Evolutionary conservation across 164 flowering plant genomes (phyloP).

Genomic region (Chimonanthus praecox): DNA sequence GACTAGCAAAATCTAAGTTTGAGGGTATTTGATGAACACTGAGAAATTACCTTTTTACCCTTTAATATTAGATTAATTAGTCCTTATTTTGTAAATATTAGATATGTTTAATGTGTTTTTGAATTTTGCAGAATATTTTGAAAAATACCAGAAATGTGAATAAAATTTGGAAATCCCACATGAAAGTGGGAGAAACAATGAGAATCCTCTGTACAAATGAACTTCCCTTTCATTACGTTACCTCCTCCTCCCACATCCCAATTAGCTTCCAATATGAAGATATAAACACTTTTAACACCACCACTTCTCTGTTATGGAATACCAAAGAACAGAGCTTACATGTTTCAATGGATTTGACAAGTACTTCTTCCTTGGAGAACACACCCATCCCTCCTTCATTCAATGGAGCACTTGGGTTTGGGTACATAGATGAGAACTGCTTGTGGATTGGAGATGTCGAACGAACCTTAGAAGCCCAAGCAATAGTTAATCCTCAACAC

Average conservation of each 20-base stretch:
- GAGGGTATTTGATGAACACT: too few relatives aligned
- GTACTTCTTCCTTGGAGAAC: conserved; percentile 7
- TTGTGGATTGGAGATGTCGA: conserved; percentile 17
- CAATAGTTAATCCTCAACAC: not conserved
- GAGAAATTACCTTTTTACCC: too few relatives aligned
- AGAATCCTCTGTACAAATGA: conserved; percentile 2
- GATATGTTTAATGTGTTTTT: too few relatives aligned
- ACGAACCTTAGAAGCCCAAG: conserved; percentile 6
- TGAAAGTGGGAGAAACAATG: conserved; percentile 3
- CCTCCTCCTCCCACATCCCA: not conserved
- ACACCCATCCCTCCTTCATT: conserved; percentile 17
- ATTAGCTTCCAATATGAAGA: conserved; percentile 15
- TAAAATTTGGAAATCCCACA: not conserved
- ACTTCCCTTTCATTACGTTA: conserved; percentile 12
- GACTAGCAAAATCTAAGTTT: too few relatives aligned
- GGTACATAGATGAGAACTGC: conserved; percentile 19
- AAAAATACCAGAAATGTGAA: too few relatives aligned
- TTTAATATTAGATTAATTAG: too few relatives aligned
- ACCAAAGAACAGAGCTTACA: conserved; percentile 9
- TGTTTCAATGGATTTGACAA: conserved; percentile 4
- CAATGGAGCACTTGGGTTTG: conserved; percentile 17
- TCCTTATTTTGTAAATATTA: too few relatives aligned
- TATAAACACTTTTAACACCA: conserved; percentile 5
- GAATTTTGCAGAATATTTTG: too few relatives aligned
- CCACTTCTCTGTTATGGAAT: conserved; percentile 12